Base-by-base conservation (phyloP, 1,284 basidiomycete species). In the Pseudozyma flocculosa region DNA sequence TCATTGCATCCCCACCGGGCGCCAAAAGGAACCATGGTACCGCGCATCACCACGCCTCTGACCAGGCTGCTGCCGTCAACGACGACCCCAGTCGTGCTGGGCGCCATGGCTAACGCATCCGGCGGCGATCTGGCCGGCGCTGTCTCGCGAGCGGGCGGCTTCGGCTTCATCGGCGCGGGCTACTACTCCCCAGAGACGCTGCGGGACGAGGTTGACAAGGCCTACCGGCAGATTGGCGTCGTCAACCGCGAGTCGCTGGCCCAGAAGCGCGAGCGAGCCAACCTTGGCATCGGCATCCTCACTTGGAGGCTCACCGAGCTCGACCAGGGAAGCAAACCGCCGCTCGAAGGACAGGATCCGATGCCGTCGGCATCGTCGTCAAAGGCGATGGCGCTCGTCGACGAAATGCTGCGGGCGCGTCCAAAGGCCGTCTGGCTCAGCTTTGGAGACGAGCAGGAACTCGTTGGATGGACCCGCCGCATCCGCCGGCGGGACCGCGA, bases 131-230 rank as follows among this genome's bases (percentile, higher is more conserved):
- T 77, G 5, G 73, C 72, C 1, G 70, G 56, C 4, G 50, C 61
- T 11, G 69, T 75, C 9, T 70, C 72, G 2, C 26, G 48, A 9
- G 75, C 59, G 10, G 75, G 73, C 36, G 73, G 69, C 9, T 64
- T 77, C 10, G 75, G 75, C n/a, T 75, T 75, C 48, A 61, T 76
- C 45, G 75, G 73, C 18, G 75, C 75, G 1, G 75, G 75, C 32
- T 73, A 71, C 45, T 68, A 58, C 40, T 50, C 52, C 1, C 48
- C 55, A 1, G 23, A 49, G 24, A 48, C 47, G 34, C 52, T 77
- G 7, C 39, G 53, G 14, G 14, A 41, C 19, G 72, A 76, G 40
- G 45, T 70, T 7, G 40, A 45, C 0, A 50, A 55, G 23, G 73
- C 69, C 1, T 48, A 48, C 24, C 18, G 24, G 7, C 43, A 48